Evolutionary conservation across 2,329 filamentous ascomycete genomes (phyloP).

Genomic region (Spiromastix sp.): DNA sequence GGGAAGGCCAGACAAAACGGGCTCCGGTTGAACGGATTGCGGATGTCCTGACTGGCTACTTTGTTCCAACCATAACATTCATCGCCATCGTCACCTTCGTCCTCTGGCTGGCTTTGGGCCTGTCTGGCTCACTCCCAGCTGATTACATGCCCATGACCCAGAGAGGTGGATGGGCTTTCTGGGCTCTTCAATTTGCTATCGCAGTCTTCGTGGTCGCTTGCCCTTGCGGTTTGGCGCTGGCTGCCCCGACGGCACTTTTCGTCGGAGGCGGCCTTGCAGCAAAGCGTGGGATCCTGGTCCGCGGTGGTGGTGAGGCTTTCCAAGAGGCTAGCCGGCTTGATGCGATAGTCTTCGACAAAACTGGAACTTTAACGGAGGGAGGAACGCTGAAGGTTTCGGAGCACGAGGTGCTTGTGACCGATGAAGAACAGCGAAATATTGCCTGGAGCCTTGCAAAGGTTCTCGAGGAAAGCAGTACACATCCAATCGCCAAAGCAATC

Average conservation of each 20-base stretch:
- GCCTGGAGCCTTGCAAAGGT: slow-evolving; percentile 38
- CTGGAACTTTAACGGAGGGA: slow-evolving; percentile 65
- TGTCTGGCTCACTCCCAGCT: slow-evolving; percentile 32
- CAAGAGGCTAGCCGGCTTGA: slow-evolving; percentile 71
- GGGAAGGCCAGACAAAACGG: slow-evolving; percentile 39
- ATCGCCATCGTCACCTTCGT: slow-evolving; percentile 38
- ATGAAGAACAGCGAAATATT: slow-evolving; percentile 24
- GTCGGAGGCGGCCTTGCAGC: slow-evolving; percentile 73
- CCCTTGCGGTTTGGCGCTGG: slow-evolving; percentile 72
- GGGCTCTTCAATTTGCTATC: slow-evolving; percentile 58
- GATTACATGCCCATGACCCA: slow-evolving; percentile 42
- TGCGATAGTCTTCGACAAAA: slow-evolving; percentile 81
- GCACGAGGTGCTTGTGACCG: slow-evolving; percentile 30
- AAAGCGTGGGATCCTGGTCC: slow-evolving; percentile 68
- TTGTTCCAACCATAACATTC: slow-evolving; percentile 39
- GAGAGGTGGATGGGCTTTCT: slow-evolving; percentile 42
- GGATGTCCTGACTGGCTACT: slow-evolving; percentile 38
- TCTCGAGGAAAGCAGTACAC: slow-evolving; percentile 49
- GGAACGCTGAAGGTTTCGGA: slow-evolving; percentile 48
- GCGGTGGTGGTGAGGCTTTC: slow-evolving; percentile 76
- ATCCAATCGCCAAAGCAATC: slow-evolving; percentile 49
- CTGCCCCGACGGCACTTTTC: slow-evolving; percentile 79
- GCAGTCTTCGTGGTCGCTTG: slow-evolving; percentile 81
- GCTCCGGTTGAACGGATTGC: slow-evolving; percentile 39
- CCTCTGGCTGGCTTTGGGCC: slow-evolving; percentile 36